Conservation (phyloP, 2,329 filamentous ascomycete genomes). For the Cordyceps farinosa region DNA sequence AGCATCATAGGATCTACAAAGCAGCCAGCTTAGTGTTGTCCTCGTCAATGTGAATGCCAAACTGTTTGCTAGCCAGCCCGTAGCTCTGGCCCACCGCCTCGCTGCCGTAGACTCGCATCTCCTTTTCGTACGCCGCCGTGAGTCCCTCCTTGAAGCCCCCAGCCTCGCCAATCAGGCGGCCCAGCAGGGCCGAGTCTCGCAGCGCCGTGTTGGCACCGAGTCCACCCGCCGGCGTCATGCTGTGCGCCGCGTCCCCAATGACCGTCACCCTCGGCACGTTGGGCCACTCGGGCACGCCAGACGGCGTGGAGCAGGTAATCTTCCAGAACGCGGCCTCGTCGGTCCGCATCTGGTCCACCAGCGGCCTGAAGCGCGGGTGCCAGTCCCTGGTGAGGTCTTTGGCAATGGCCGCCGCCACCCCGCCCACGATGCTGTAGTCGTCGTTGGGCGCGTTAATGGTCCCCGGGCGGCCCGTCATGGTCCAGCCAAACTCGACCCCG, state of each 20-base stretch:
- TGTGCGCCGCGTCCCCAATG: constrained; percentile 55
- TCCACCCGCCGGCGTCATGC: constrained; percentile 56
- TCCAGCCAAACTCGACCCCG: constrained; percentile 58
- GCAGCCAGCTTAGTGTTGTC: constrained; percentile 21
- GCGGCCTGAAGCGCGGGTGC: constrained; percentile 51
- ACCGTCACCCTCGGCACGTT: constrained; percentile 57
- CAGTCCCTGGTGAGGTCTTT: constrained; percentile 51
- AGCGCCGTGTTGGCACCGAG: constrained; percentile 57
- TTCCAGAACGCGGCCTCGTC: constrained; percentile 62
- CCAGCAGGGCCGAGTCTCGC: constrained; percentile 52
- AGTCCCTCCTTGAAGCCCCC: constrained; percentile 53
- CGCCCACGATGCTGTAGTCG: constrained; percentile 55
- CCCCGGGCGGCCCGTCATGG: constrained; percentile 55
- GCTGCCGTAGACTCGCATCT: constrained; percentile 59
- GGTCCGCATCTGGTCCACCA: constrained; percentile 57
- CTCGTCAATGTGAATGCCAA: constrained; percentile 47
- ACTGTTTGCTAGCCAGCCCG: constrained; percentile 38
- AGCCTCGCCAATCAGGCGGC: constrained; percentile 47
- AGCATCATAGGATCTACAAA: not conserved
- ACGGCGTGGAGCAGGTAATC: constrained; percentile 59
- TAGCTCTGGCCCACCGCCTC: constrained; percentile 55
- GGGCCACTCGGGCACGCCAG: constrained; percentile 57
- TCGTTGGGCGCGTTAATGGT: constrained; percentile 57
- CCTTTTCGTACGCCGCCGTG: constrained; percentile 55
- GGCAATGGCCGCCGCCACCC: constrained; percentile 55